Conservation (phyloP, 495 filamentous ascomycete species). For the Lepidopterella palustris region DNA sequence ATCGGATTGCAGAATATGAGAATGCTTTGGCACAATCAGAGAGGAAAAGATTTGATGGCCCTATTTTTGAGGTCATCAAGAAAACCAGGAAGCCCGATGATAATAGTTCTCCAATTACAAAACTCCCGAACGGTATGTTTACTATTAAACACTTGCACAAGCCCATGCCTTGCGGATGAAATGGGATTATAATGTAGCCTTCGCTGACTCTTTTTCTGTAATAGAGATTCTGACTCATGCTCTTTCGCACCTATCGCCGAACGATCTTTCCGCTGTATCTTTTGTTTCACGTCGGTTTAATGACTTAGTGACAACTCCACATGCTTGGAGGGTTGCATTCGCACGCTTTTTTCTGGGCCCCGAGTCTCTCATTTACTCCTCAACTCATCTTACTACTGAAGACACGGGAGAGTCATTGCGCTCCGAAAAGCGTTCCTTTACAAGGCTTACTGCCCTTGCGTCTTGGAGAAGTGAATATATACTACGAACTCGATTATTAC, state of each 20-base stretch:
- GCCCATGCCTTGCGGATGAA: too few relatives aligned
- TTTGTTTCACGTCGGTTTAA: constrained; percentile 83
- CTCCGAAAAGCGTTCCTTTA: constrained; percentile 66
- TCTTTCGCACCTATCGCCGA: constrained; percentile 78
- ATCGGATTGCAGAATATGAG: constrained; percentile 70
- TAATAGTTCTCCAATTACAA: constrained; percentile 43
- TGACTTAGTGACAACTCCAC: constrained; percentile 72
- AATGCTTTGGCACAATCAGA: constrained; percentile 46
- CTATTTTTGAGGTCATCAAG: constrained; percentile 59
- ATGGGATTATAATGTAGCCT: too few relatives aligned
- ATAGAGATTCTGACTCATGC: constrained; percentile 87
- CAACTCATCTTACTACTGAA: constrained; percentile 24
- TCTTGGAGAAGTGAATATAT: constrained; percentile 95
- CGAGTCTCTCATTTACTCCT: constrained; percentile 38
- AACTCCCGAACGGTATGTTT: constrained; percentile 74
- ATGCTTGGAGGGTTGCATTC: constrained; percentile 88
- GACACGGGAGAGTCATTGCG: constrained; percentile 46
- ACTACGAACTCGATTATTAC: constrained; percentile 72
- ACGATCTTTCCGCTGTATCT: constrained; percentile 67
- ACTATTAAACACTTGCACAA: too few relatives aligned
- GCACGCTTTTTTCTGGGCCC: constrained; percentile 79
- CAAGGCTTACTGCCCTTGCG: constrained; percentile 67
- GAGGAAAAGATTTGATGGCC: constrained; percentile 43
- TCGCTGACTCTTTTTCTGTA: background rate
- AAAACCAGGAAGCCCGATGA: constrained; percentile 45